These are phyloP conservation scores for Closterium sp. DNA, from an alignment of 139 green algal species.

Conservation along the genomic window DNA sequence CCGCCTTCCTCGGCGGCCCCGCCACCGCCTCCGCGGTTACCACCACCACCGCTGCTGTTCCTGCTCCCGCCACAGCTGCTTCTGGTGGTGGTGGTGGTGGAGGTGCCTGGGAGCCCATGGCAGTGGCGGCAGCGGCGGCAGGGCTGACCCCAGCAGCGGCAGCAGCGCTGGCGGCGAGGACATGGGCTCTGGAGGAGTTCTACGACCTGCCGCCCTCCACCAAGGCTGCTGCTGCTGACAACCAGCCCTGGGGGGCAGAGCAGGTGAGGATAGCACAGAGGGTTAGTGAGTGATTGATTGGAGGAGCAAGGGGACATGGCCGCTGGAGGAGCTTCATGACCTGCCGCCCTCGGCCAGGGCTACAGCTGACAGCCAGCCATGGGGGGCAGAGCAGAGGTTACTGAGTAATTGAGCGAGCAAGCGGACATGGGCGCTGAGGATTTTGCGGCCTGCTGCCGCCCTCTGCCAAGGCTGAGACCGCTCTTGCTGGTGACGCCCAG, in stretches of 20 bases:
- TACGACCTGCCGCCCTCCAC: background rate
- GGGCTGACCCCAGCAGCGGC: background rate
- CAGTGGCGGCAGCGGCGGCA: background rate
- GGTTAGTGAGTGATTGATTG: no score
- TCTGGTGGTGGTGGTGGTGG: background rate
- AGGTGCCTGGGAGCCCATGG: background rate
- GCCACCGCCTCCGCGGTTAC: background rate
- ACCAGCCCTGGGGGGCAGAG: no score
- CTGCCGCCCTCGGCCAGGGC: no score
- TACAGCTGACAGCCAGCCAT: no score
- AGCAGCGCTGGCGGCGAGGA: background rate
- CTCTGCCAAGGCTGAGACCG: background rate
- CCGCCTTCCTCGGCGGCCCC: slow-evolving; percentile 12
- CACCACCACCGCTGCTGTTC: no score
- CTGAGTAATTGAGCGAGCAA: no score
- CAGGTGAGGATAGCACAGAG: no score
- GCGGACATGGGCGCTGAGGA: no score
- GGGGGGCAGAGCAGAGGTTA: no score
- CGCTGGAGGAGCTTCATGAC: no score
- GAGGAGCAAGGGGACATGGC: no score
- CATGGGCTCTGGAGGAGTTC: background rate
- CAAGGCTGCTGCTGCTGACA: no score
- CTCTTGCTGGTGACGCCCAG: background rate
- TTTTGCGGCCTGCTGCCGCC: background rate
- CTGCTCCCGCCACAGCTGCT: background rate